phyloP scores from a whole-genome alignment of 2,329 filamentous ascomycete genomes.

The Xylaria sp. region DNA sequence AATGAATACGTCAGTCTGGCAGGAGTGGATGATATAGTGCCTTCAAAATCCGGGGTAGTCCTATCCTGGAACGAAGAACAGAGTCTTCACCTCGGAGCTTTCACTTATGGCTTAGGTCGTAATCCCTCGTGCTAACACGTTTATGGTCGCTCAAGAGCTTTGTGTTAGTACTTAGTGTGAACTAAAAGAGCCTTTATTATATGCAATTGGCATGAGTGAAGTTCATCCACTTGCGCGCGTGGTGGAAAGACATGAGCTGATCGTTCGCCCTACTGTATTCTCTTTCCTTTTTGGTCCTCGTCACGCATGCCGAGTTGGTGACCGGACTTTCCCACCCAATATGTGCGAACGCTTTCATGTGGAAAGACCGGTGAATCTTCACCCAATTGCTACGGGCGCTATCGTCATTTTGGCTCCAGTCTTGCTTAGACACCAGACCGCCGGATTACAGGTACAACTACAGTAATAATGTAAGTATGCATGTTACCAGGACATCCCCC shows the following conservation, averaged over 20 bases:
- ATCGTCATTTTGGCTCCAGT: slow-evolving; percentile 13
- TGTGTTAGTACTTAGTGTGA: background rate
- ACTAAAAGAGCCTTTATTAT: background rate
- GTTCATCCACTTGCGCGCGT: background rate
- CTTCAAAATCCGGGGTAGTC: slow-evolving; percentile 22
- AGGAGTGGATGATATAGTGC: background rate
- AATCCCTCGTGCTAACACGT: background rate
- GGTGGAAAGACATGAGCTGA: background rate
- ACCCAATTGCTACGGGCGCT: slow-evolving; percentile 4
- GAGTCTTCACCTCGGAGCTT: slow-evolving; percentile 13
- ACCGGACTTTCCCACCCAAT: slow-evolving; percentile 7
- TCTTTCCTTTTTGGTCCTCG: background rate
- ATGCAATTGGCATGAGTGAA: background rate
- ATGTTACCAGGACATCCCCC: slow-evolving; percentile 10
- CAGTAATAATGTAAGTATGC: background rate
- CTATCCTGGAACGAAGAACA: background rate
- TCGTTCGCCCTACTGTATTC: background rate
- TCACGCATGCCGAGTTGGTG: background rate
- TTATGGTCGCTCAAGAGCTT: background rate
- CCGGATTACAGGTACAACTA: slow-evolving; percentile 9
- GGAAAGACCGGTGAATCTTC: slow-evolving; percentile 12
- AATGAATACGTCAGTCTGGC: background rate
- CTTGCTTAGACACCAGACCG: slow-evolving; percentile 19
- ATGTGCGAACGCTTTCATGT: background rate
- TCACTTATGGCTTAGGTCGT: slow-evolving; percentile 9